Percentiles rank a stretch among this genome's conserved stretches.
These are phyloP conservation scores for Cymbopogon citratus DNA, from an alignment of 176 grass and related monocot species.

Conservation along the genomic window DNA sequence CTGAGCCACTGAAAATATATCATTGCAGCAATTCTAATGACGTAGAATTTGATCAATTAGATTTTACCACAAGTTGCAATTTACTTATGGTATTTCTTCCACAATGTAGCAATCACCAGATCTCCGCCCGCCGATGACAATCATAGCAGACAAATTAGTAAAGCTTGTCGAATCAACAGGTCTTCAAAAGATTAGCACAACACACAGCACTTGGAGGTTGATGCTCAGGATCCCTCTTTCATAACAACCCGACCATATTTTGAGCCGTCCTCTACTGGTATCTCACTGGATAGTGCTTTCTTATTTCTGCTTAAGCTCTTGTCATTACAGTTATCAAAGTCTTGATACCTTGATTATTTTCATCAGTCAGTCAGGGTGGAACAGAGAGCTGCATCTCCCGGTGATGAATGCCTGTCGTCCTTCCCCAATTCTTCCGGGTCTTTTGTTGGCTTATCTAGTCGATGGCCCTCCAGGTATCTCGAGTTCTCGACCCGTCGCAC, in stretches of 20 bases:
- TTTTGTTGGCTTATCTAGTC: background rate
- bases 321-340: background rate
- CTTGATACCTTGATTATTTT: conserved; percentile 20
- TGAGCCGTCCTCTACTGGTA: conserved; percentile 59
- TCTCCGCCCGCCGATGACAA: conserved; percentile 57
- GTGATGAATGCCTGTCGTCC: background rate
- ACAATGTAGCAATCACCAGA: conserved; percentile 60
- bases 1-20: conserved; percentile 5
- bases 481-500: background rate
- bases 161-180: conserved; percentile 56
- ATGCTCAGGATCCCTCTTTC: conserved; percentile 57
- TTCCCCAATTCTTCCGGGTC: background rate
- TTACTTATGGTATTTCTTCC: conserved; percentile 14
- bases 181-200: conserved; percentile 25
- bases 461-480: background rate
- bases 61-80: background rate
- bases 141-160: conserved; percentile 65
- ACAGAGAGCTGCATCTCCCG: conserved; percentile 34
- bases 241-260: conserved; percentile 57
- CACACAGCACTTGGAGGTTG: conserved; percentile 25
- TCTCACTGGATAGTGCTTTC: background rate
- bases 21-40: background rate
- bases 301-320: background rate
- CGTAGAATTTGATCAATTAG: background rate
- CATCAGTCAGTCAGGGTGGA: conserved; percentile 30